Evolutionary conservation across 148 eudicot genomes (phyloP), one percentile per base, ranked within the genome.

Genomic region (Linanthus parryae): DNA sequence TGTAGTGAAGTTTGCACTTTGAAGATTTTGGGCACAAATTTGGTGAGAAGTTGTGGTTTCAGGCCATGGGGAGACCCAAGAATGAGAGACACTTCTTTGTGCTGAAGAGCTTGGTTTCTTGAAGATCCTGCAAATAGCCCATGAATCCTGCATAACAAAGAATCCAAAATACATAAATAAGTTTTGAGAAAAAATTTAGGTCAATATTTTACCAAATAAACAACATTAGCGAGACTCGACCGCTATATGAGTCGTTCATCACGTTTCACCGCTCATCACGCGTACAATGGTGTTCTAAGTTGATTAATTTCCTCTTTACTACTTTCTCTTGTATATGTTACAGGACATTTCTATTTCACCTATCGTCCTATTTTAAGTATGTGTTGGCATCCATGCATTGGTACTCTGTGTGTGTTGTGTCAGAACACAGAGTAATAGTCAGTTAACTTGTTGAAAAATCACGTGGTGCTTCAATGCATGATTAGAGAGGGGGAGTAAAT

Each of bases 41-140:
- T n/a, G n/a, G n/a, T n/a, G n/a, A n/a, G n/a, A 40, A 43, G 44
- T 34, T 24, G 56, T 24, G 34, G 53, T 62, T 33, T 65, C 64
- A 1, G 64, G 54, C 5, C 58, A 35, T 30, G 84, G 80, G 7
- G 95, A 75, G 14, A 73, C 80, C 88, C 94, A 89, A 0, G 89
- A 68, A 20, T 82, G 85, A 5, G 88, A 76, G 14, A 85, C 65
- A 34, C 75, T 85, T 65, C 95, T 61, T 26, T 83, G 83, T 56
- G 91, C 76, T 67, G 71, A 66, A 11, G 89, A 58, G 66, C 62
- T 83, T 2, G 87, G 71, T 58, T 91, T 91, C 81, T 91, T 91
- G 74, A 91, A 91, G 59, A 86, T 91, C 59, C 94, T 79, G 51
- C 95, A 91, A 5, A 91, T 86, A 12, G 91, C 94, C 98, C 95